Base-by-base conservation (phyloP, 2,329 filamentous ascomycete species). In the Fusarium subtropicale region DNA sequence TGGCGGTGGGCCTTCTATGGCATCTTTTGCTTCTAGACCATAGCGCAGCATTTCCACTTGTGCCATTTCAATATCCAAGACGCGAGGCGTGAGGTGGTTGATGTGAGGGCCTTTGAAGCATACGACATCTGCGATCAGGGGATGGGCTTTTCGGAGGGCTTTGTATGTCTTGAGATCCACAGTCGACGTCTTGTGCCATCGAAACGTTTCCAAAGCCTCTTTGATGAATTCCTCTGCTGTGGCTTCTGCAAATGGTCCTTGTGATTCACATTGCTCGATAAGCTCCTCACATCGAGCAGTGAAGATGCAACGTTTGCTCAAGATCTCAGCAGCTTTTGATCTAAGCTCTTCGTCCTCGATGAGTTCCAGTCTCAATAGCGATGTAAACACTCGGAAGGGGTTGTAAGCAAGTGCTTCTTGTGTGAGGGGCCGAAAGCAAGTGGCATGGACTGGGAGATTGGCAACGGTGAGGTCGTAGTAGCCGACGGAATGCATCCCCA, bases 51-150 rank as follows among this genome's bases (percentile, higher is more conserved):
- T 87, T 5, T 69, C 66, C 3, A 66, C 46, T 55, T 86, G 84
- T 1, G 80, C 82, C 0, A 77, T 69, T 12, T 80, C 77, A 28
- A 87, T 87, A 56, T 86, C 81, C 5, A 86, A 75, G 0, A 83
- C 84, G 3, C 84, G 78, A 0, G 85, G 85, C 0, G 85, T 86
- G 3, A 87, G 79, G 56, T 87, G 85, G 62, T 87, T 87, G 69
- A 87, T 84, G 65, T 87, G 85, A 2, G 83, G 76, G 30, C 77
- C 82, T 8, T 66, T 69, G 62, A 81, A 81, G 50, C 74, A 79
- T 0, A 75, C 82, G 42, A 86, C 81, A 56, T 86, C 84, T 1
- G 83, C 84, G 5, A 86, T 73, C 5, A 86, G 76, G 0, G 84
- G 81, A 55, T 85, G 82, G 59, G 83, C 83, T 1, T 68, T 68